These are phyloP conservation scores for Kregervanrija delftensis DNA, from an alignment of 805 yeast species.

Conservation along the genomic window DNA sequence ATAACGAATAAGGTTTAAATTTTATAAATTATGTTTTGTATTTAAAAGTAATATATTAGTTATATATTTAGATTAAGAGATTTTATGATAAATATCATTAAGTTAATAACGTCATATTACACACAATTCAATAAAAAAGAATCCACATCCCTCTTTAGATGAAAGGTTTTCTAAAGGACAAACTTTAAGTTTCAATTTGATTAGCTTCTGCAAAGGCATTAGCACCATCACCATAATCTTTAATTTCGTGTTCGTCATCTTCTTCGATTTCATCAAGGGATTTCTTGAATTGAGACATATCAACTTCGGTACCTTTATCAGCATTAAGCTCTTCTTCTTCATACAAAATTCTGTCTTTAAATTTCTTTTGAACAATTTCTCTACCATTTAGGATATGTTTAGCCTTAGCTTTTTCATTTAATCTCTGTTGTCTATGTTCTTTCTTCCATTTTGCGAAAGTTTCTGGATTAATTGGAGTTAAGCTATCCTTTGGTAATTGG, in stretches of 20 bases:
- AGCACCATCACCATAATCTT: constrained; percentile 70
- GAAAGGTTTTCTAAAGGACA: not conserved
- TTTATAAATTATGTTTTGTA: not conserved
- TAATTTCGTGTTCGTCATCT: constrained; percentile 42
- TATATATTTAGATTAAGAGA: not conserved
- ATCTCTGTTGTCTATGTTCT: constrained; percentile 54
- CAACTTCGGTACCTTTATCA: constrained; percentile 46
- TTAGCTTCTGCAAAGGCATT: constrained; percentile 30
- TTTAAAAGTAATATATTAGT: not conserved
- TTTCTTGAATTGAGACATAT: constrained; percentile 50
- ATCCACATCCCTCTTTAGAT: constrained; percentile 13
- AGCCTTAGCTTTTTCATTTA: constrained; percentile 25
- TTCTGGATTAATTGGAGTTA: constrained; percentile 84
- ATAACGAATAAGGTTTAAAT: not conserved
- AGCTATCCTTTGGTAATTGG: constrained; percentile 61
- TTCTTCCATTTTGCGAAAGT: constrained; percentile 79
- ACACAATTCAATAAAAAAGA: constrained; percentile 5
- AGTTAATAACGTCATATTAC: too few species aligned
- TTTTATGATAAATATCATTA: too few species aligned
- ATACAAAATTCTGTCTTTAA: constrained; percentile 45
- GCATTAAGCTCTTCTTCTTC: constrained; percentile 45
- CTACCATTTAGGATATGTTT: constrained; percentile 47
- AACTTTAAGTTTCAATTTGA: constrained; percentile 2
- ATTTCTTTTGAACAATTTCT: constrained; percentile 59
- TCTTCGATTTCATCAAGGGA: constrained; percentile 49